Conservation (phyloP, 208 protist genomes). For the Histomonas meleagridis region DNA sequence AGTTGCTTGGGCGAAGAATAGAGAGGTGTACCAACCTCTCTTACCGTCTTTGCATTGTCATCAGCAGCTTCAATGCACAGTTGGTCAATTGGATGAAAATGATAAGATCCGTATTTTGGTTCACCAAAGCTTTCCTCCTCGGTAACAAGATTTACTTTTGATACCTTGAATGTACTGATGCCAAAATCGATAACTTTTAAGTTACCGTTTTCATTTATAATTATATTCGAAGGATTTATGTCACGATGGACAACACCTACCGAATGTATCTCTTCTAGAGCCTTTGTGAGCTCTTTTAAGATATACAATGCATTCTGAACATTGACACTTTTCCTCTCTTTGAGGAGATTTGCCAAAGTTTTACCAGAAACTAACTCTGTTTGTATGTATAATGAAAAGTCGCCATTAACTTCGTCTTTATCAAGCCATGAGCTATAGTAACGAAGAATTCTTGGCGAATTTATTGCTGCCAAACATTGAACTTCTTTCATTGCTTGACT, state of each 20-base stretch:
- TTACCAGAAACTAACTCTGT: background rate
- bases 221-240: background rate
- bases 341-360: background rate
- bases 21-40: background rate
- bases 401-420: background rate
- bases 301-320: too few species aligned
- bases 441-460: constrained; percentile 8
- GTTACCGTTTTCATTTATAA: background rate
- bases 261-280: background rate
- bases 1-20: constrained; percentile 21
- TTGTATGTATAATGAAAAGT: background rate
- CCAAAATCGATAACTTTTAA: background rate
- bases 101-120: background rate
- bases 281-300: background rate
- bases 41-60: background rate
- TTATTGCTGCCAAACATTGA: background rate
- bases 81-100: constrained; percentile 3
- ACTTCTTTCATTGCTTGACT: background rate
- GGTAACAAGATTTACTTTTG: background rate
- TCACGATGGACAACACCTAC: background rate
- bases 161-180: background rate
- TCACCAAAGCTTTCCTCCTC: too few species aligned
- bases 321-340: background rate
- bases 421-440: background rate
- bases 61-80: background rate